Evolutionary conservation across 352 stramenopile genomes (phyloP).

Genomic region (Aphanomyces stellatus): DNA sequence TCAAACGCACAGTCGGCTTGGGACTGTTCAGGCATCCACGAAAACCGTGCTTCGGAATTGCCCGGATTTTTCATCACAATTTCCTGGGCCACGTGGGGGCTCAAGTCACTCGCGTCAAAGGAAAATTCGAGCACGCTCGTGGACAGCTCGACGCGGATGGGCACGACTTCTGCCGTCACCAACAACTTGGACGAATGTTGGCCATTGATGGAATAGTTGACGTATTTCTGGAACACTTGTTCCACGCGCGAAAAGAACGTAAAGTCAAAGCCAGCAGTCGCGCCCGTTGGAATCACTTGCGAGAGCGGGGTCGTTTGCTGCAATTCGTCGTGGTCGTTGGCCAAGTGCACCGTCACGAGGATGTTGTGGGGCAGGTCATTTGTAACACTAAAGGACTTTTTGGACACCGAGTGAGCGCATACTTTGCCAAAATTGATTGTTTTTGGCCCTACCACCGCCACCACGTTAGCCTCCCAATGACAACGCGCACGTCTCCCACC

Average conservation of each 20-base stretch:
- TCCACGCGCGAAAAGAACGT: slow-evolving; percentile 64
- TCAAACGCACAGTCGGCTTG: slow-evolving; percentile 26
- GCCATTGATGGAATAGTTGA: slow-evolving; percentile 83
- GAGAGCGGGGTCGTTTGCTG: slow-evolving; percentile 42
- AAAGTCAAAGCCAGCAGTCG: slow-evolving; percentile 85
- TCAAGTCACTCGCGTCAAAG: slow-evolving; percentile 58
- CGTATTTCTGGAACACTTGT: slow-evolving; percentile 76
- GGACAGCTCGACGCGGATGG: slow-evolving; percentile 73
- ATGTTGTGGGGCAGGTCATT: slow-evolving; percentile 84
- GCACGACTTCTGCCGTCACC: slow-evolving; percentile 81
- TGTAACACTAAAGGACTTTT: slow-evolving; percentile 76
- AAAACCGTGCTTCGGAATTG: slow-evolving; percentile 80
- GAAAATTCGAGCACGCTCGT: slow-evolving; percentile 52
- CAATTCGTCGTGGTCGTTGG: slow-evolving; percentile 46
- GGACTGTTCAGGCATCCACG: slow-evolving; percentile 43
- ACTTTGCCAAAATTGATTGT: slow-evolving; percentile 89
- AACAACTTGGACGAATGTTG: slow-evolving; percentile 77
- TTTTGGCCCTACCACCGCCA: slow-evolving; percentile 41
- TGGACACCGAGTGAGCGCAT: slow-evolving; percentile 72
- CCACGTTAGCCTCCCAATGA: neutral
- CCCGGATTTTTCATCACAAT: slow-evolving; percentile 85
- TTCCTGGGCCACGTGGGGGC: slow-evolving; percentile 39
- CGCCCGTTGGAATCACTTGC: slow-evolving; percentile 78
- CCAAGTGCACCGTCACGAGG: slow-evolving; percentile 51
- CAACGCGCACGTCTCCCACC: neutral